phyloP scores from a whole-genome alignment of 192 early-diverging fungal genomes.

The Backusella mclennaniae region DNA sequence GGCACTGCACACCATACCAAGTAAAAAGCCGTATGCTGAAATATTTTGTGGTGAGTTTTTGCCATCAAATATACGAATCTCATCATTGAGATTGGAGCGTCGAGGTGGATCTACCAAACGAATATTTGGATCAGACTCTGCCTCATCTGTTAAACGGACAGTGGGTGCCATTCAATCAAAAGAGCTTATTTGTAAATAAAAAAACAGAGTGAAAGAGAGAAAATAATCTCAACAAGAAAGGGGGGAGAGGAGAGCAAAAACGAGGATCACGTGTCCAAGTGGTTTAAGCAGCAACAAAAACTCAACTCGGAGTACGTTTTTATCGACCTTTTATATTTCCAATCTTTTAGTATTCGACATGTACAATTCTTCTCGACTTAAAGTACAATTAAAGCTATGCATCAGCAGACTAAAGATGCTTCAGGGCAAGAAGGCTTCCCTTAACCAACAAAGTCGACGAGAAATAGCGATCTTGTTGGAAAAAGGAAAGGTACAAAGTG shows the following conservation, averaged over 20 bases:
- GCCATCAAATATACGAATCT: conserved; percentile 58
- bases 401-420: conserved; percentile 85
- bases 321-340: neutral
- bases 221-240: neutral
- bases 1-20: conserved; percentile 62
- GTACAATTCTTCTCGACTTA: conserved; percentile 61
- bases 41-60: conserved; percentile 81
- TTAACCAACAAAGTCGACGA: conserved; percentile 69
- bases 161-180: neutral
- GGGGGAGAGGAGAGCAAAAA: neutral
- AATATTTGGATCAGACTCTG: conserved; percentile 13
- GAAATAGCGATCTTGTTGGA: conserved; percentile 85
- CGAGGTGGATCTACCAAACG: conserved; percentile 3
- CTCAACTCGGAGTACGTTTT: neutral
- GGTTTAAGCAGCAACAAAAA: neutral
- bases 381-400: conserved; percentile 89
- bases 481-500: conserved; percentile 82
- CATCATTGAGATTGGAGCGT: conserved; percentile 32
- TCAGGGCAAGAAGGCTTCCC: conserved; percentile 81
- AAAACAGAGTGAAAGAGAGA: neutral
- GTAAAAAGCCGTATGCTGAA: conserved; percentile 64
- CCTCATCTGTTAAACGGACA: conserved; percentile 1
- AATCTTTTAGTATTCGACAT: conserved; percentile 16
- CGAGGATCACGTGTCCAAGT: neutral
- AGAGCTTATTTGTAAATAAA: neutral